A percentile compares a stretch with the other conserved stretches of the same genome.
phyloP scores from a whole-genome alignment of 2,329 filamentous ascomycete species.

The Phialophora chinensis region DNA sequence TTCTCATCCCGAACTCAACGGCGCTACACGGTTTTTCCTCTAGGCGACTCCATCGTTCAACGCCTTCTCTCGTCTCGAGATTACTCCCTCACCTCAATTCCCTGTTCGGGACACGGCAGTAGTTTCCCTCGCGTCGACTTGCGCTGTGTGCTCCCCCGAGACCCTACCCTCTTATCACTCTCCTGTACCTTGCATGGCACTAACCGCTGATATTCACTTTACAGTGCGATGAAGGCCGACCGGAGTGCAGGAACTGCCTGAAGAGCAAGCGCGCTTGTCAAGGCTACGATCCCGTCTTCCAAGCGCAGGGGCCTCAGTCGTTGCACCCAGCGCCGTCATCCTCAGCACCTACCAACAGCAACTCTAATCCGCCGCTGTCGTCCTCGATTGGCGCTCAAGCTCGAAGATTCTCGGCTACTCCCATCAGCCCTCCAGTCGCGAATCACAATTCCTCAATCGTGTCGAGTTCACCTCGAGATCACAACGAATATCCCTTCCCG shows the following conservation, averaged over 20 bases:
- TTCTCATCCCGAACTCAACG: constrained; percentile 19
- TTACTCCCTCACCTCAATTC: constrained; percentile 9
- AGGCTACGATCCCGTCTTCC: constrained; percentile 72
- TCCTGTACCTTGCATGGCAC: constrained; percentile 19
- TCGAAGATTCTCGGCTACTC: constrained; percentile 24
- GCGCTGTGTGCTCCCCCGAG: background rate
- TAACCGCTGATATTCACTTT: constrained; percentile 25
- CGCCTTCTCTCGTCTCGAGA: constrained; percentile 24
- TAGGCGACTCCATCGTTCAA: constrained; percentile 26
- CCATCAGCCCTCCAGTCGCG: constrained; percentile 32
- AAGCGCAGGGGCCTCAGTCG: constrained; percentile 63
- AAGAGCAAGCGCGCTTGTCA: constrained; percentile 72
- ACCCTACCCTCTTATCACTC: background rate
- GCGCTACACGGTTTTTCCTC: constrained; percentile 24
- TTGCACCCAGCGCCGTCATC: constrained; percentile 62
- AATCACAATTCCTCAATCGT: constrained; percentile 30
- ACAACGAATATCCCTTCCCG: constrained; percentile 35
- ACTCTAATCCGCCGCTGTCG: constrained; percentile 45
- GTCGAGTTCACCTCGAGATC: constrained; percentile 36
- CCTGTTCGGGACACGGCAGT: constrained; percentile 17
- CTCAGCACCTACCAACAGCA: constrained; percentile 38
- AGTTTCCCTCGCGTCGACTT: constrained; percentile 24
- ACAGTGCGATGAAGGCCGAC: constrained; percentile 95
- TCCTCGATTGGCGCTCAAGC: constrained; percentile 21
- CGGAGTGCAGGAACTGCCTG: constrained; percentile 76